Evolutionary conservation across 2,329 filamentous ascomycete species (phyloP), one percentile per base, ranked within the genome.

Genomic region (Cercospora sp.): DNA sequence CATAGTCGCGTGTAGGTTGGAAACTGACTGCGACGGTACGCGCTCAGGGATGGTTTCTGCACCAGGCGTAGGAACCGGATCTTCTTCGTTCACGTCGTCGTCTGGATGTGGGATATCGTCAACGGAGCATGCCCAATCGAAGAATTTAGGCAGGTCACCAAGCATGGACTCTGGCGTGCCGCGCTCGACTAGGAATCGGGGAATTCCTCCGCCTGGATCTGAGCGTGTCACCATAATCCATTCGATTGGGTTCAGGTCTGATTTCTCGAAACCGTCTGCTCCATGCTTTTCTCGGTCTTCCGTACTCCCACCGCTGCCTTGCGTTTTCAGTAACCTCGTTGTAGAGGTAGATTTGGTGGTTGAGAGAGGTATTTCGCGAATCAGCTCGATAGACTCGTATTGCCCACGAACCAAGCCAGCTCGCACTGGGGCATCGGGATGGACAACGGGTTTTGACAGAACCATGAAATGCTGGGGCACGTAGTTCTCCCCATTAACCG

Each of bases 221-320:
- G 91, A 94, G 60, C 93, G 86, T 1, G 93, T 97, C 18, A 97
- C 88, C 93, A 97, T 97, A 69, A 95, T 87, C 93, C 93, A 97
- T 78, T 97, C 93, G 1, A 97, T 85, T 0, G 89, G 88, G 71
- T 89, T 90, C 8, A 81, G 79, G 71, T 89, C 87, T 2, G 82
- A 80, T 36, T 86, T 82, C n/a, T 80, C 79, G 26, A 68, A 65
- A 13, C 68, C 69, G 16, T 48, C 45, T 64, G 66, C 55, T 3
- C 64, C 12, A 61, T 80, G 77, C 31, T 75, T 73, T 12, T 74
- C 69, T 63, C 81, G 79, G 1, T 75, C 78, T n/a, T 79, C 80
- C 5, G 77, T 78, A 12, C 40, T 9, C 12, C 23, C 31, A 33
- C 9, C 30, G 16, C 63, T 33, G 6, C 60, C 55, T 3, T 70